phyloP scores from a whole-genome alignment of 352 stramenopile species.

The Globisporangium camurandrum region DNA sequence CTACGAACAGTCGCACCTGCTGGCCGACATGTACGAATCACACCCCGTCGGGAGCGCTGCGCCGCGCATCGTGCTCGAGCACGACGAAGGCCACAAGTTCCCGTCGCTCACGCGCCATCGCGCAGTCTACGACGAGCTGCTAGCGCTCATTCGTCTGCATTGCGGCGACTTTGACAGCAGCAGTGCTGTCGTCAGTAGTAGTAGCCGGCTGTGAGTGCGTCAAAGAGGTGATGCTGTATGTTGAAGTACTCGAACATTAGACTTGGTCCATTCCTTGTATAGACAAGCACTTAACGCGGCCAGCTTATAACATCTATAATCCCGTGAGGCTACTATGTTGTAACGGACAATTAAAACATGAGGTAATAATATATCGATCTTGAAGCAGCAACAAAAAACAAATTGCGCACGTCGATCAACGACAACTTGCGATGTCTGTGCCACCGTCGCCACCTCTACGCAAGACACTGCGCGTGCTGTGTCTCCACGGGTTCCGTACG shows the following conservation, averaged over 20 bases:
- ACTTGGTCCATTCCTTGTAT: no score
- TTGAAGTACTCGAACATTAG: not conserved
- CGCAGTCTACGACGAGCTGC: constrained; percentile 20
- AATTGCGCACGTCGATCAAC: no score
- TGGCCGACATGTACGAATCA: constrained; percentile 19
- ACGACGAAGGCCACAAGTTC: constrained; percentile 39
- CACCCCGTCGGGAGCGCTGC: constrained; percentile 11
- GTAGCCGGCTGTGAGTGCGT: constrained; percentile 4
- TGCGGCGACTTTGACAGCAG: constrained; percentile 13
- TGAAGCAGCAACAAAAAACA: not conserved
- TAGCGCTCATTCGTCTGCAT: constrained; percentile 17
- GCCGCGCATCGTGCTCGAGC: constrained; percentile 23
- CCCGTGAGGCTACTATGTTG: no score
- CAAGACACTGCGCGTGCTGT: constrained; percentile 43
- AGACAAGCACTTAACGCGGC: no score
- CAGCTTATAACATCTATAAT: no score
- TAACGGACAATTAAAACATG: no score
- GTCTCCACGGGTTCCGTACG: constrained; percentile 48
- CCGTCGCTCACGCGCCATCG: constrained; percentile 20
- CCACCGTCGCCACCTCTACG: no score
- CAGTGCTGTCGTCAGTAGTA: constrained; percentile 1
- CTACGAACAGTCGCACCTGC: constrained; percentile 12
- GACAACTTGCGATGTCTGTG: no score
- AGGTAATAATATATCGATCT: no score
- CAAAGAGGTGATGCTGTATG: not conserved